These are phyloP conservation scores for Sclerotinia glacialis DNA, from an alignment of 2,329 filamentous ascomycete species.

Conservation along the genomic window DNA sequence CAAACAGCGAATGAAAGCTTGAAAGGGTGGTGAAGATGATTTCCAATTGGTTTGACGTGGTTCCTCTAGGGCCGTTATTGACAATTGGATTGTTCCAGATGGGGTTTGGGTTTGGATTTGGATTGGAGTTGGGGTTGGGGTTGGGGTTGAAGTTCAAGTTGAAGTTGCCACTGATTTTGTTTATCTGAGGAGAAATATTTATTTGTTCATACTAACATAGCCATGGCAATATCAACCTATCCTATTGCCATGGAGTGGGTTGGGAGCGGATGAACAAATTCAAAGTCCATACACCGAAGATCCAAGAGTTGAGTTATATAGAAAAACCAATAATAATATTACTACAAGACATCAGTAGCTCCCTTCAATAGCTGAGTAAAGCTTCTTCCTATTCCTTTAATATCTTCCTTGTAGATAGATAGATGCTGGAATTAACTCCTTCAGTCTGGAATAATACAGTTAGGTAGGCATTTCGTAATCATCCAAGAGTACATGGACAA, in stretches of 20 bases:
- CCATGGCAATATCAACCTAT: too few species aligned
- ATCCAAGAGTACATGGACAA: not conserved
- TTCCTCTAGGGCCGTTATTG: not conserved
- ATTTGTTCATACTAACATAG: too few species aligned
- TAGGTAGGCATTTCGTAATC: not conserved
- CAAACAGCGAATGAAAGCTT: not conserved
- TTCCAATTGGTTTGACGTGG: not conserved
- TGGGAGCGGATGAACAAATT: not conserved
- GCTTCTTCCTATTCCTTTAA: not conserved
- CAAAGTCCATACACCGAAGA: not conserved
- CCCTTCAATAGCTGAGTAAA: not conserved
- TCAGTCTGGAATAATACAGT: not conserved
- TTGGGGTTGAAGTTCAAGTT: too few species aligned
- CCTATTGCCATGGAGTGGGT: not conserved
- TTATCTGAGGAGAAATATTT: not conserved
- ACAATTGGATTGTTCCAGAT: slow-evolving; percentile 3
- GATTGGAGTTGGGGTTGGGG: too few species aligned
- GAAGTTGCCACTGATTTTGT: not conserved
- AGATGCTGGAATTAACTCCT: not conserved
- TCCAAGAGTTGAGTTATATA: not conserved
- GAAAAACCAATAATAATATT: not conserved
- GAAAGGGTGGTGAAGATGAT: not conserved
- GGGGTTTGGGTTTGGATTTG: not conserved
- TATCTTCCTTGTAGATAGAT: too few species aligned
- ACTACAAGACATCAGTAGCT: not conserved